Evolutionary conservation across 306 rosid species (phyloP).

Genomic region (Casuarina equisetifolia): DNA sequence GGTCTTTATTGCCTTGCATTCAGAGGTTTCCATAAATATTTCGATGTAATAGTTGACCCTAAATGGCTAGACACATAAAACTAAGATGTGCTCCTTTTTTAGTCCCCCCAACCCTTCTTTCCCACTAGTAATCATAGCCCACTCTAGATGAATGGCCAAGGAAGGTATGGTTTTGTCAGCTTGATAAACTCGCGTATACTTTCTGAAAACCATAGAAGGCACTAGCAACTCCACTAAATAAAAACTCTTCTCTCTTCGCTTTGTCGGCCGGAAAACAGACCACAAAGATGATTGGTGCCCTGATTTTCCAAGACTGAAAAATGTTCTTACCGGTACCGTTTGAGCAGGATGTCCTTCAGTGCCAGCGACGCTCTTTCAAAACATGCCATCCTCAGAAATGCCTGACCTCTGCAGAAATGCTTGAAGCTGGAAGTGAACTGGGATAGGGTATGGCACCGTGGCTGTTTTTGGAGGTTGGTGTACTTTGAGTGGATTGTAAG

Average conservation of each 20-base stretch:
- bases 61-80: not conserved
- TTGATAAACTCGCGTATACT: not conserved
- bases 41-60: not conserved
- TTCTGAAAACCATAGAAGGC: not conserved
- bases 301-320: constrained; percentile 4
- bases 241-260: not conserved
- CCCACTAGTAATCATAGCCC: not conserved
- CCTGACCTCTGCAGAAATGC: constrained; percentile 7
- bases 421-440: constrained; percentile 21
- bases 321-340: constrained; percentile 53
- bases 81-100: not conserved
- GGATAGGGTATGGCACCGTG: constrained; percentile 16
- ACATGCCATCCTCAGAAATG: constrained; percentile 58
- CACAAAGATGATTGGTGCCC: not conserved
- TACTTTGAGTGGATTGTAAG: constrained; percentile 63
- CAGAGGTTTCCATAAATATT: not conserved
- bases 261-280: not conserved
- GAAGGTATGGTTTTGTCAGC: not conserved
- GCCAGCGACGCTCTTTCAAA: constrained; percentile 82
- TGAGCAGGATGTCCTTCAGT: constrained; percentile 69
- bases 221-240: not conserved
- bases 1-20: not conserved
- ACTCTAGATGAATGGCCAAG: not conserved
- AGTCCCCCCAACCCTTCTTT: not conserved
- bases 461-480: constrained; percentile 22